Conservation (phyloP, 768 basidiomycete genomes). For the Lactarius psammicola region DNA sequence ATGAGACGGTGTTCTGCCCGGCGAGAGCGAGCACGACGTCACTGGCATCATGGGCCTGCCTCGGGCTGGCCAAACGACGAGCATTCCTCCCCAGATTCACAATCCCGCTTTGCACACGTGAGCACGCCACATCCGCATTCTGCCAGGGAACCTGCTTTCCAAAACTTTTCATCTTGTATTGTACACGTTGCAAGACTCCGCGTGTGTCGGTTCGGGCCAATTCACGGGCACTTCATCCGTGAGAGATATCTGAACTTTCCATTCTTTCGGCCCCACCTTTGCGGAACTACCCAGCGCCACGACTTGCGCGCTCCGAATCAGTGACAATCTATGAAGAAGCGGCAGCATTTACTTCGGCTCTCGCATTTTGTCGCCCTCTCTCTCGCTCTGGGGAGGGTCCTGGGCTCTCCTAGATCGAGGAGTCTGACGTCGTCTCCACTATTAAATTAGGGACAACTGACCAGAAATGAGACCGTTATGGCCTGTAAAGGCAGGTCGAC, state of each 20-base stretch:
- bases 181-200: constrained; percentile 28
- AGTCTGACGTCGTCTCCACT: constrained; percentile 22
- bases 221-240: constrained; percentile 24
- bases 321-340: constrained; percentile 27
- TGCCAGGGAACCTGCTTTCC: constrained; percentile 25
- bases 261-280: constrained; percentile 9
- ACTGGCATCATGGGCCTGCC: constrained; percentile 27
- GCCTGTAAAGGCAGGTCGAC: constrained; percentile 22
- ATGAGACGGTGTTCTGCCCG: constrained; percentile 13
- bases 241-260: constrained; percentile 22
- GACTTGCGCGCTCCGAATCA: constrained; percentile 29
- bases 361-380: constrained; percentile 4
- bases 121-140: constrained; percentile 29
- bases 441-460: constrained; percentile 5
- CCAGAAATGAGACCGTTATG: constrained; percentile 5
- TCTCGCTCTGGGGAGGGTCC: constrained; percentile 20
- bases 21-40: constrained; percentile 23
- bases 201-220: constrained; percentile 26
- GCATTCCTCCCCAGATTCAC: constrained; percentile 29
- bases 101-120: constrained; percentile 26
- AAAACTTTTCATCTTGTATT: constrained; percentile 24
- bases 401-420: constrained; percentile 22
- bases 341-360: constrained; percentile 19
- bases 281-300: constrained; percentile 23
- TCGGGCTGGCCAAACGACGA: constrained; percentile 27